phyloP scores from a whole-genome alignment of 148 eudicot species.

The Salicornia ramosissima region DNA sequence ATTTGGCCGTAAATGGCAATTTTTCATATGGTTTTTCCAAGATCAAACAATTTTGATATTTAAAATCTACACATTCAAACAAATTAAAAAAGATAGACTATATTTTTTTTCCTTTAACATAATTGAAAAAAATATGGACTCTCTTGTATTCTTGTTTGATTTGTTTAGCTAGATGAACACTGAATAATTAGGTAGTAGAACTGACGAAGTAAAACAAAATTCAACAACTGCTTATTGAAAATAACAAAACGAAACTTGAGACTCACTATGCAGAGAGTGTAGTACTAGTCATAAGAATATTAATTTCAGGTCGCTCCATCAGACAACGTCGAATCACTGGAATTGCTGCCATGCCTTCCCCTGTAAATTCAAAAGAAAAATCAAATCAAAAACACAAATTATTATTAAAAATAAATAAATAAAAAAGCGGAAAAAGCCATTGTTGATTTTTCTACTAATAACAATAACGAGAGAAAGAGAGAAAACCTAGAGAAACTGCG shows the following conservation, averaged over 20 bases:
- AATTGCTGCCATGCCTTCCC: slow-evolving; percentile 87
- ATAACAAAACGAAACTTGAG: not conserved
- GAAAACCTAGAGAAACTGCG: slow-evolving; percentile 83
- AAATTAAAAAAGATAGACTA: no score
- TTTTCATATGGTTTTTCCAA: no score
- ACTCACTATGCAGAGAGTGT: slow-evolving; percentile 84
- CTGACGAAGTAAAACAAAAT: no score
- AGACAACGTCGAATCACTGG: slow-evolving; percentile 68
- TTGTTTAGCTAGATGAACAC: not conserved
- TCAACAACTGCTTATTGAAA: not conserved
- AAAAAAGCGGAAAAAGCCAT: not conserved
- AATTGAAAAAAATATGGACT: not conserved
- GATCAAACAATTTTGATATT: no score
- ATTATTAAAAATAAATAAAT: not conserved
- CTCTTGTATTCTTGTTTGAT: no score
- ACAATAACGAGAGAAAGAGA: not conserved
- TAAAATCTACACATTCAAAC: no score
- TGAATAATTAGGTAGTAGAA: no score
- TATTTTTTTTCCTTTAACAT: no score
- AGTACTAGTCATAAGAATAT: slow-evolving; percentile 77
- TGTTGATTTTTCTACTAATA: not conserved
- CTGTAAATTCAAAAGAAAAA: slow-evolving; percentile 30
- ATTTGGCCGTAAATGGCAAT: no score
- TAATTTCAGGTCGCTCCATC: slow-evolving; percentile 61
- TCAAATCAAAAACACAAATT: not conserved